Evolutionary conservation across 371 early-diverging fungal species (phyloP), one percentile per base, ranked within the genome.

Genomic region (Capniomyces stellatus): DNA sequence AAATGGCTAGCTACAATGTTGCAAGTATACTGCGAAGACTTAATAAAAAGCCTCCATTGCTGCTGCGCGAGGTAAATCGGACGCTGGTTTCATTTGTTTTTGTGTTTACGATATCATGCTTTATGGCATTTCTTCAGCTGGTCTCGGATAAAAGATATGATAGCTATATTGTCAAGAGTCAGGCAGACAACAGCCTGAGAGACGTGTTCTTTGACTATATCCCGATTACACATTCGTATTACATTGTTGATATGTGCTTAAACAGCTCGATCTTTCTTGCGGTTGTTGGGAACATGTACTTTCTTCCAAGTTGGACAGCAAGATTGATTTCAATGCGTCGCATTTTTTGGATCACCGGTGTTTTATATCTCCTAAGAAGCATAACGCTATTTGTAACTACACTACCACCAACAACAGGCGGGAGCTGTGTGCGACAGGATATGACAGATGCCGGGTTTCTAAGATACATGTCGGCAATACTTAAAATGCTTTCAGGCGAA

Each of bases 301-400:
- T n/a, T 52, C 18, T 52, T 10, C 10, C 27, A 29, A 56, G 56
- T 0, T 70, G 66, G 66, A 57, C 51, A 3, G 58, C 72, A 2
- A 69, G 79, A 15, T 56, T 67, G 12, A 71, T 78, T 23, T 59
- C 78, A 2, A 29, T 82, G 22, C 69, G 85, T 13, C 72, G 85
- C 21, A 66, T 71, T 19, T 61, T 65, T 12, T 78, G 80, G 71
- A 64, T 81, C 41, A 71, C 79, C 52, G 72, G 73, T 0, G 57
- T 63, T 0, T 54, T 85, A 15, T 81, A 79, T 46, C 55, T 78
- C 3, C 64, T 78, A 42, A 71, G 84, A 31, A 70, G 74, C 2
- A 64, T 82, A 29, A 78, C 81, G 0, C 54, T 83, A 21, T 64
- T 76, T 0, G 76, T 81, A 0, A 85, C 85, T 0, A 81, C 80